Evolutionary conservation across 306 rosid species (phyloP).

Genomic region (Cajanus cajan): DNA sequence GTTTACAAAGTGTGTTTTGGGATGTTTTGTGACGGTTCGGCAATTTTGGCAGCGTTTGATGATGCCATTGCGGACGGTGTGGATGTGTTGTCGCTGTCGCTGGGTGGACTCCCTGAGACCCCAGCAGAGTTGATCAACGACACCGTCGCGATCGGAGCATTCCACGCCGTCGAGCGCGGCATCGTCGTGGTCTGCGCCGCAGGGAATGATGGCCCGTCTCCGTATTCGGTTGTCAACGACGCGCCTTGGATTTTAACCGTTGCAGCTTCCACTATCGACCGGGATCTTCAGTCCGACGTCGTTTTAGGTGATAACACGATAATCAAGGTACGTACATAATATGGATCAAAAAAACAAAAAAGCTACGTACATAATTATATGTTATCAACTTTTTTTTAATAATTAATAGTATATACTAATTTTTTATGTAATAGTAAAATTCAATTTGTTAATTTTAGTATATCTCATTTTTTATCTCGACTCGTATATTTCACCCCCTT

Average conservation of each 20-base stretch:
- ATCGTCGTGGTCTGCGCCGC: slow-evolving; percentile 73
- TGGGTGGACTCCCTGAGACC: slow-evolving; percentile 6
- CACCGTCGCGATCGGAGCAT: slow-evolving; percentile 68
- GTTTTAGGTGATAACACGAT: slow-evolving; percentile 49
- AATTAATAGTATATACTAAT: too few species aligned
- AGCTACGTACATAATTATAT: too few species aligned
- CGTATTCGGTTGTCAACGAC: slow-evolving; percentile 41
- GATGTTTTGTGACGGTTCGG: too few species aligned
- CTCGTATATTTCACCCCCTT: too few species aligned
- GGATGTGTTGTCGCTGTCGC: slow-evolving; percentile 69
- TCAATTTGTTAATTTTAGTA: too few species aligned
- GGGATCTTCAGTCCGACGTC: slow-evolving; percentile 57
- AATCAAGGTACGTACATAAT: slow-evolving; percentile 28
- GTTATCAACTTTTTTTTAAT: too few species aligned
- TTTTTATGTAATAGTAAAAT: too few species aligned
- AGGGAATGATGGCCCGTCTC: slow-evolving; percentile 57
- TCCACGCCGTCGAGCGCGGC: slow-evolving; percentile 75
- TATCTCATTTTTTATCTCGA: too few species aligned
- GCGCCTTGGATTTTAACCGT: slow-evolving; percentile 89
- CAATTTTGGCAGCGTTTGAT: slow-evolving; percentile 65
- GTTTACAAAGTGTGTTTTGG: slow-evolving; percentile 67
- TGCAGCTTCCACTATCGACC: slow-evolving; percentile 78
- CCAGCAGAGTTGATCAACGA: slow-evolving; percentile 35
- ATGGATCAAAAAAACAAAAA: too few species aligned
- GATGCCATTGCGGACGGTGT: slow-evolving; percentile 81